Percentiles rank a stretch among this genome's conserved stretches.
Conservation (phyloP, 306 rosid genomes). For the Rosa persica region DNA sequence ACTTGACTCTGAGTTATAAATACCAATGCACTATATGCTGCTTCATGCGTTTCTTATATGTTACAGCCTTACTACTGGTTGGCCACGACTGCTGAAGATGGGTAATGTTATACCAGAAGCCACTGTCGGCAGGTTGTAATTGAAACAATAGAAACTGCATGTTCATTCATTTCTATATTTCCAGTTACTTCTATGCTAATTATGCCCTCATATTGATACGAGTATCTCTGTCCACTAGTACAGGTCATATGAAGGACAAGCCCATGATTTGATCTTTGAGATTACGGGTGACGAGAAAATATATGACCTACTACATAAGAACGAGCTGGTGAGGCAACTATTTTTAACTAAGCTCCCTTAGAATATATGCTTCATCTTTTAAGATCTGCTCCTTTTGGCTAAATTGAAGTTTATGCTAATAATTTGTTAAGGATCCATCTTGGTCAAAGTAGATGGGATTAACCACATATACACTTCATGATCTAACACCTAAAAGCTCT, state of each 20-base stretch:
- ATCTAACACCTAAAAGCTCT: background rate
- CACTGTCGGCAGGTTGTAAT: background rate
- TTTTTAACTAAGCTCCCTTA: background rate
- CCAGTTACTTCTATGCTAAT: background rate
- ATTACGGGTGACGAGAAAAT: background rate
- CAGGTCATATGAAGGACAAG: constrained; percentile 5
- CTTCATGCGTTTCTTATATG: background rate
- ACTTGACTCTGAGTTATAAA: background rate
- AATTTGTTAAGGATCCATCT: background rate
- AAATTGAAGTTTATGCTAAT: background rate
- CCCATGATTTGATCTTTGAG: background rate
- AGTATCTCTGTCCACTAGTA: background rate
- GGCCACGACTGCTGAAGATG: constrained; percentile 7
- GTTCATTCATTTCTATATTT: background rate
- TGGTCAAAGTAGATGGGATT: background rate
- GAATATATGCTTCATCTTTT: background rate
- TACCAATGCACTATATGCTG: background rate
- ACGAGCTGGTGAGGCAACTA: constrained; percentile 9
- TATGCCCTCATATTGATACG: background rate
- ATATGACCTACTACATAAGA: background rate
- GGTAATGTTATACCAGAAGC: background rate
- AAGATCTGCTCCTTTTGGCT: background rate
- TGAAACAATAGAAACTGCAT: background rate
- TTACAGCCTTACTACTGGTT: constrained; percentile 24
- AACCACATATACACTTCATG: background rate